These are phyloP conservation scores for Leptodontidium sp. DNA, from an alignment of 2,329 filamentous ascomycete genomes.

Conservation along the genomic window DNA sequence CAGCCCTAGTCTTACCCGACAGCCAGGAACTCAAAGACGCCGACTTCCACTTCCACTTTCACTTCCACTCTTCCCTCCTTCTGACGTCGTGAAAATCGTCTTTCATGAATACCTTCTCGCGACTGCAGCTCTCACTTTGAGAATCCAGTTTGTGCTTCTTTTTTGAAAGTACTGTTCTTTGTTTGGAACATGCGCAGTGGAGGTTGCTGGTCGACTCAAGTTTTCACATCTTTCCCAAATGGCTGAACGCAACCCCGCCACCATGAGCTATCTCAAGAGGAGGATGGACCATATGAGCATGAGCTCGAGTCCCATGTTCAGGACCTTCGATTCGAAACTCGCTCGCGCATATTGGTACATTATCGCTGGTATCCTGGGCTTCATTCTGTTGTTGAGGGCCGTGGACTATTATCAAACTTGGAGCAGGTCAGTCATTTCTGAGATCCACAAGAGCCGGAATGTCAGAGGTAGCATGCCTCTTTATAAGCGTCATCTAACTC, in stretches of 20 bases:
- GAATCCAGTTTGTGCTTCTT: neutral
- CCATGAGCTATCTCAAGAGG: constrained; percentile 25
- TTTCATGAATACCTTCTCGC: neutral
- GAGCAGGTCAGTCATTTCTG: constrained; percentile 33
- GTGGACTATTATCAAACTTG: constrained; percentile 38
- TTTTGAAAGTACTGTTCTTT: neutral
- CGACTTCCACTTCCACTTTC: neutral
- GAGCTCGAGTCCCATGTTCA: constrained; percentile 50
- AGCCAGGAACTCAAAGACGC: neutral
- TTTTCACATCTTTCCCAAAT: neutral
- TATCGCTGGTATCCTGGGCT: constrained; percentile 54
- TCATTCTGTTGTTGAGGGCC: constrained; percentile 33
- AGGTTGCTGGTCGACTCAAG: constrained; percentile 16
- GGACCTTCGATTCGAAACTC: constrained; percentile 57
- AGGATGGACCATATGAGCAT: constrained; percentile 37
- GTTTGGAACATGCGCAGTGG: constrained; percentile 12
- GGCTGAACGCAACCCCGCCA: neutral
- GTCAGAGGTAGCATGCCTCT: neutral
- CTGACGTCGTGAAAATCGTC: neutral
- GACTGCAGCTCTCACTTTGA: neutral
- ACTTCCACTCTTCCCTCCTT: neutral
- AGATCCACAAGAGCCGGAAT: neutral
- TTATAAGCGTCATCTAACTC: neutral
- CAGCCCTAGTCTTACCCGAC: neutral
- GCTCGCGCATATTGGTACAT: constrained; percentile 68